Conservation (phyloP, 805 yeast species). For the Candida verbasci region DNA sequence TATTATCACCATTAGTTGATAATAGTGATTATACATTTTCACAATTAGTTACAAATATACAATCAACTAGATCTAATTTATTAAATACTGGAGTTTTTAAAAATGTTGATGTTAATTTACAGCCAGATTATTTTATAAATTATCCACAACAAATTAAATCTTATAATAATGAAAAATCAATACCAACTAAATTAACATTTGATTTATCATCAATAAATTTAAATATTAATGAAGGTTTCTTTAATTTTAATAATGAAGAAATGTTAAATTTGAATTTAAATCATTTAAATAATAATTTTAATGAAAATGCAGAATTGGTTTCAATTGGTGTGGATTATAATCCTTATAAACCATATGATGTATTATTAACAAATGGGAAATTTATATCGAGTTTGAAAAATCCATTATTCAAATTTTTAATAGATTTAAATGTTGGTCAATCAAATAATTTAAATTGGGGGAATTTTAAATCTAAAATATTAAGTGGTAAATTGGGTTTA, state of each 20-base stretch:
- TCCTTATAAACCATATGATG: constrained; percentile 50
- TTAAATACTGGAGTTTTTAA: constrained; percentile 43
- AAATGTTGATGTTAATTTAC: constrained; percentile 35
- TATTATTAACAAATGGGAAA: constrained; percentile 41
- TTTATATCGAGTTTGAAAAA: constrained; percentile 42
- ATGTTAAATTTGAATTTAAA: constrained; percentile 33
- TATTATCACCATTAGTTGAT: constrained; percentile 41
- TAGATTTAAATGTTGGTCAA: constrained; percentile 30
- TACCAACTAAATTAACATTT: constrained; percentile 44
- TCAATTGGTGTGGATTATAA: constrained; percentile 41
- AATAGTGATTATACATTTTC: constrained; percentile 40
- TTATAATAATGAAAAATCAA: constrained; percentile 34
- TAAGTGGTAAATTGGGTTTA: constrained; percentile 51
- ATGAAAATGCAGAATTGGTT: constrained; percentile 54
- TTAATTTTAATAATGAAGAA: constrained; percentile 36
- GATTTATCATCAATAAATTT: constrained; percentile 35
- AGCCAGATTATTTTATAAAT: constrained; percentile 31
- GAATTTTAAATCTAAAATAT: constrained; percentile 51
- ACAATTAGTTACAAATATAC: constrained; percentile 32
- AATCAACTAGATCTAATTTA: constrained; percentile 29
- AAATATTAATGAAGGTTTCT: constrained; percentile 30
- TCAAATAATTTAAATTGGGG: constrained; percentile 47
- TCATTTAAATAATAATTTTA: constrained; percentile 38
- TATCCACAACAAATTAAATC: constrained; percentile 20
- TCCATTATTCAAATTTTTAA: constrained; percentile 40